Evolutionary conservation across 2,329 filamentous ascomycete genomes (phyloP).

Genomic region (Dactylella cylindrospora): DNA sequence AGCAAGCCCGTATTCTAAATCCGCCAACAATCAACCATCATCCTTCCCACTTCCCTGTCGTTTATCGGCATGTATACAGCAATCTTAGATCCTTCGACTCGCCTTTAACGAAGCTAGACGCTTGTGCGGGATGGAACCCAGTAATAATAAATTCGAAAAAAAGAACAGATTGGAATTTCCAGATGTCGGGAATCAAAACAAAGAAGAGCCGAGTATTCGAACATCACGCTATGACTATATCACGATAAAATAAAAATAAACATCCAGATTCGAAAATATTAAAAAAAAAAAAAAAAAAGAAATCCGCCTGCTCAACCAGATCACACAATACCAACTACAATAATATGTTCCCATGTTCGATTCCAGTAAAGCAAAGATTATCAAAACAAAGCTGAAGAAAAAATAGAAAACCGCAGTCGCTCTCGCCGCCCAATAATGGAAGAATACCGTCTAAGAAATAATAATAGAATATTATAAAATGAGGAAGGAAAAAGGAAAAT

Average conservation of each 20-base stretch:
- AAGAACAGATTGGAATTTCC: not conserved
- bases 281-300: constrained; percentile 6
- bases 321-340: constrained; percentile 8
- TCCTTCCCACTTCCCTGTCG: too few species aligned
- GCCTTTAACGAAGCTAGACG: too few species aligned
- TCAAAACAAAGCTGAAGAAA: constrained; percentile 8
- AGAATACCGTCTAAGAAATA: constrained; percentile 44
- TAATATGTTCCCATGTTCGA: not conserved
- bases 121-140: too few species aligned
- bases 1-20: too few species aligned
- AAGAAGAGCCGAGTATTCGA: too few species aligned
- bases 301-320: constrained; percentile 9
- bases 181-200: not conserved
- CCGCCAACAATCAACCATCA: too few species aligned
- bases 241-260: constrained; percentile 4
- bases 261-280: not conserved
- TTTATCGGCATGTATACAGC: not conserved
- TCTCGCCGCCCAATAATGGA: constrained; percentile 44
- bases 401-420: constrained; percentile 21
- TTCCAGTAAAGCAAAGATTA: not conserved
- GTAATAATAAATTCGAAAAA: too few species aligned
- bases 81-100: not conserved
- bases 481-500: constrained; percentile 1
- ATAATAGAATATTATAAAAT: constrained; percentile 2
- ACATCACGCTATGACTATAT: constrained; percentile 35